Evolutionary conservation across 768 basidiomycete genomes (phyloP).

Genomic region (Tephrocybe sp.): DNA sequence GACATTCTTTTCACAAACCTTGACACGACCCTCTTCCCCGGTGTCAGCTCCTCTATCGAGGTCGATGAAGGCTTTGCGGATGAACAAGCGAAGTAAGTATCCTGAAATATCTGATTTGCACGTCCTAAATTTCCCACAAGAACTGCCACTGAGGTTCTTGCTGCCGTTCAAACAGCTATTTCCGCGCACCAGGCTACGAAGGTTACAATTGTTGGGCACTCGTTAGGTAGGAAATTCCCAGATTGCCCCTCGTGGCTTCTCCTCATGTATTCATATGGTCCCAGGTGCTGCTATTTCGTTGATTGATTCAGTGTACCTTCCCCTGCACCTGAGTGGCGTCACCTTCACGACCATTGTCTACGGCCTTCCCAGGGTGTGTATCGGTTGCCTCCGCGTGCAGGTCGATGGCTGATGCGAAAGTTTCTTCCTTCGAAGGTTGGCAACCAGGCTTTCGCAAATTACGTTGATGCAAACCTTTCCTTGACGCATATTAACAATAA

Average conservation of each 20-base stretch:
- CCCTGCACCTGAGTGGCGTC: slow-evolving; percentile 43
- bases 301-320: slow-evolving; percentile 56
- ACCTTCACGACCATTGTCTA: slow-evolving; percentile 37
- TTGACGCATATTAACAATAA: slow-evolving; percentile 65
- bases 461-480: slow-evolving; percentile 49
- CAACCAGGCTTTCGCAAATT: slow-evolving; percentile 62
- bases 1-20: slow-evolving; percentile 31
- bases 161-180: slow-evolving; percentile 40
- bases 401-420: not conserved
- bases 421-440: slow-evolving; percentile 37
- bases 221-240: slow-evolving; percentile 31
- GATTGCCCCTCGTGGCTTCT: no score
- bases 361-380: slow-evolving; percentile 43
- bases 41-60: slow-evolving; percentile 37
- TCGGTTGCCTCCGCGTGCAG: slow-evolving; percentile 23
- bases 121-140: slow-evolving; percentile 20
- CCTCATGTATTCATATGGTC: not conserved
- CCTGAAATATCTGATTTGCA: not conserved
- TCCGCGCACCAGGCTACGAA: slow-evolving; percentile 30
- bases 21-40: slow-evolving; percentile 45
- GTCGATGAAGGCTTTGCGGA: slow-evolving; percentile 46
- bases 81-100: slow-evolving; percentile 38
- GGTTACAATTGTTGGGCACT: slow-evolving; percentile 49
- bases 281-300: slow-evolving; percentile 54
- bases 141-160: slow-evolving; percentile 39